Percentiles rank a stretch among this genome's conserved stretches.
Conservation (phyloP, 768 basidiomycete genomes). For the Chiua virens region DNA sequence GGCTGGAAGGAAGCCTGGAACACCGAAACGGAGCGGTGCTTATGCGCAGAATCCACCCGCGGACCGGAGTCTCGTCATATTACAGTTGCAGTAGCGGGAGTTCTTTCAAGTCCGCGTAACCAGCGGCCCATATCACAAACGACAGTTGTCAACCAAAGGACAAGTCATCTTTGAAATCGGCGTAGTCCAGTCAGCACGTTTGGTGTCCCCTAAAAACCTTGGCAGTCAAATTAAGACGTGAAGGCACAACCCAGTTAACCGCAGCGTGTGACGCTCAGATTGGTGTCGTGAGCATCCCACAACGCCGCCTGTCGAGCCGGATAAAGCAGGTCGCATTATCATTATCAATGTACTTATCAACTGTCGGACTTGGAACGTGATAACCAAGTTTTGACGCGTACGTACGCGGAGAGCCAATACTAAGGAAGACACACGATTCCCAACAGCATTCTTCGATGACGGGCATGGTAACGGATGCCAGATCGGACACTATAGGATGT, state of each 20-base stretch:
- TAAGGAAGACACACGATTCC: background rate
- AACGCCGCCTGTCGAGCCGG: background rate
- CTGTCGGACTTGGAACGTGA: background rate
- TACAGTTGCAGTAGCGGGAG: background rate
- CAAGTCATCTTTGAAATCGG: no score
- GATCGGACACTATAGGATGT: background rate
- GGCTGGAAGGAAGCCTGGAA: no score
- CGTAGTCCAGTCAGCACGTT: no score
- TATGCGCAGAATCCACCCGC: background rate
- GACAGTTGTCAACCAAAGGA: no score
- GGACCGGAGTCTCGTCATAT: conserved; percentile 3
- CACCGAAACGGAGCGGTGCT: background rate
- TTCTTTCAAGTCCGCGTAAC: conserved; percentile 1
- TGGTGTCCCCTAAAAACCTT: no score
- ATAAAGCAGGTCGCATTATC: background rate
- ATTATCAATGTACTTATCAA: no score
- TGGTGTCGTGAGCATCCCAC: background rate
- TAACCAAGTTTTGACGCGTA: no score
- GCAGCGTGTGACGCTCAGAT: background rate
- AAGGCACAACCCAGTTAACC: background rate
- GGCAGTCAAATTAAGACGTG: no score
- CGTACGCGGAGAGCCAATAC: background rate
- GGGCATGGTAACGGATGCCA: conserved; percentile 1
- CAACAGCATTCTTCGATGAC: background rate
- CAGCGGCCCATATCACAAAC: no score